These are phyloP conservation scores for Akanthomyces muscarius DNA, from an alignment of 2,329 filamentous ascomycete species.

Conservation along the genomic window DNA sequence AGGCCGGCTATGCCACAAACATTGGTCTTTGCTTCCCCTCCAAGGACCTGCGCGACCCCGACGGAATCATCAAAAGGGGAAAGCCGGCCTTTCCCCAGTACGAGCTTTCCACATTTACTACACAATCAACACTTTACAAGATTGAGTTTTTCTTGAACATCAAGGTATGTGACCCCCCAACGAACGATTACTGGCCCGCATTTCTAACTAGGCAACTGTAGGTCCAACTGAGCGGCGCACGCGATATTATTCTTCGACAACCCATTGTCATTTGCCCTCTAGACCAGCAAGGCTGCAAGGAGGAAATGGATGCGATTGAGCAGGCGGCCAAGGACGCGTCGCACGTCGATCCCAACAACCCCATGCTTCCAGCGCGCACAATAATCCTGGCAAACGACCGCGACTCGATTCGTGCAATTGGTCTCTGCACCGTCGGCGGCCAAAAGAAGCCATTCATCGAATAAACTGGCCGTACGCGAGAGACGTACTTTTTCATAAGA, in stretches of 20 bases:
- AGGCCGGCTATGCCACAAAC: conserved; percentile 89
- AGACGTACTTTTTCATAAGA: neutral
- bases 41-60: conserved; percentile 79
- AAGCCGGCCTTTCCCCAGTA: conserved; percentile 88
- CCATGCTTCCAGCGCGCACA: conserved; percentile 80
- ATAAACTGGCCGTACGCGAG: conserved; percentile 29
- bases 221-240: conserved; percentile 83
- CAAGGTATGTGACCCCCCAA: conserved; percentile 58
- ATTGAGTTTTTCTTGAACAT: conserved; percentile 96
- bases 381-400: conserved; percentile 78
- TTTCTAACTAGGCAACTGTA: conserved; percentile 35
- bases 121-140: conserved; percentile 90
- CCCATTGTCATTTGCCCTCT: conserved; percentile 94
- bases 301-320: conserved; percentile 98
- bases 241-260: conserved; percentile 84
- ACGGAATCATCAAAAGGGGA: conserved; percentile 80
- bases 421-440: conserved; percentile 59
- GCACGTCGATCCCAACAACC: conserved; percentile 80
- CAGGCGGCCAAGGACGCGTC: conserved; percentile 91
- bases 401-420: conserved; percentile 57
- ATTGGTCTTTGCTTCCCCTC: conserved; percentile 86
- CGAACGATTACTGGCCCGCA: neutral
- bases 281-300: conserved; percentile 92
- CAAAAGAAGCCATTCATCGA: conserved; percentile 65
- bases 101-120: conserved; percentile 85